Base-by-base conservation (phyloP, 352 stramenopile species). In the Phytophthora sojae region DNA sequence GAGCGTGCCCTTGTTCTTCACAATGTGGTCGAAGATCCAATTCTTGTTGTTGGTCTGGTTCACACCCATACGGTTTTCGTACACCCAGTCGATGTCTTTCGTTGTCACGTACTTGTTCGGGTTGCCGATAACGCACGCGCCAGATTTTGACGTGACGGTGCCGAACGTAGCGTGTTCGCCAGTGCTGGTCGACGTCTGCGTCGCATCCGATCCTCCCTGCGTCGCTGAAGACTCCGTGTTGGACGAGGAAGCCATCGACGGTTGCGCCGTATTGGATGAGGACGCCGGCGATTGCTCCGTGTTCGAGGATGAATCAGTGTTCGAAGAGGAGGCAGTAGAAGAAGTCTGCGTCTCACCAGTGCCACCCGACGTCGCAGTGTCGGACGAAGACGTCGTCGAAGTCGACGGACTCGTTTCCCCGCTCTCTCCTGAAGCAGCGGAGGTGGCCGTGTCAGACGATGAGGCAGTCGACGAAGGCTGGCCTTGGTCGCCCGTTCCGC, bases 1-100 rank as follows among this genome's bases (percentile, higher is more conserved):
- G 1, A 42, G 67, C 14, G 75, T 75, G 57, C 69, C 74, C 25
- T 81, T 71, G 64, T 71, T 78, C 57, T 50, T 39, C 52, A 81
- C 76, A 47, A 84, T 74, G 42, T 84, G 73, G 61, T 84, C 70
- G n/a, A 78, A 78, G 71, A 85, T 82, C 57, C 55, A 79, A 45
- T 79, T 79, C n/a, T 70, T 60, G 67, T 76, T 76, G 47, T 35
- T 25, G 3, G 71, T 73, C 19, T 56, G 35, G 49, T 76, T 76
- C 45, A 67, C 66, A 14, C 58, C 68, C 65, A 78, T 78, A 8
- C 63, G 62, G 39, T 76, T 39, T 32, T 71, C 57, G 5, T 30
- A 76, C 15, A 76, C 29, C 69, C 69, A 76, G 45, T 71, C 47
- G 1, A 69, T 23, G 11, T 76, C 56, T 5, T 29, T 53, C 4